These are phyloP conservation scores for Calonectria hawksworthii DNA, from an alignment of 2,329 filamentous ascomycete genomes.

Conservation along the genomic window DNA sequence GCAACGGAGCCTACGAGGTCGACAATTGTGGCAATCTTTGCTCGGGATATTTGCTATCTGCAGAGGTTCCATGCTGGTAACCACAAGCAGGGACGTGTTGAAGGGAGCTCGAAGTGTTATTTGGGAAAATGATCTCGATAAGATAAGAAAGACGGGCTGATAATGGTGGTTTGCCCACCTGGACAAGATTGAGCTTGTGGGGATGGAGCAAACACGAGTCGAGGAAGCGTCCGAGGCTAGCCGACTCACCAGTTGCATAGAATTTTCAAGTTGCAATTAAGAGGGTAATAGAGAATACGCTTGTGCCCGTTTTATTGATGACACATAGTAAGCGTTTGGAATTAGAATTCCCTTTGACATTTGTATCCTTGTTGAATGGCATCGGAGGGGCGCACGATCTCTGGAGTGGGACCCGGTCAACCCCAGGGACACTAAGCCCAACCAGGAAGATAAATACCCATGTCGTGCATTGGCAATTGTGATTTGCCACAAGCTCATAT, in stretches of 20 bases:
- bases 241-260: neutral
- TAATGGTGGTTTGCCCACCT: neutral
- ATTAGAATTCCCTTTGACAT: neutral
- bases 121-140: neutral
- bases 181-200: neutral
- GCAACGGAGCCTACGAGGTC: constrained; percentile 65
- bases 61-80: neutral
- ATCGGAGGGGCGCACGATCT: neutral
- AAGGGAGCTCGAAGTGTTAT: neutral
- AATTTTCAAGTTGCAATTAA: neutral
- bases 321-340: neutral
- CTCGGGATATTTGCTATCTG: neutral
- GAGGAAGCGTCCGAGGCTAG: neutral
- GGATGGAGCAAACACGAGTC: neutral
- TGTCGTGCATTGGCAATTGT: constrained; percentile 2
- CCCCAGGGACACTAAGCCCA: neutral
- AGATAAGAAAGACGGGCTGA: neutral
- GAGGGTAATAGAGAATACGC: neutral
- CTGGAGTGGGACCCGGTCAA: neutral
- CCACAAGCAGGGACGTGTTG: neutral
- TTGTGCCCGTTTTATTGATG: neutral
- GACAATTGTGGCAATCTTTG: constrained; percentile 66
- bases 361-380: neutral
- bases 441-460: constrained; percentile 8
- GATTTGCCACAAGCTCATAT: neutral